phyloP scores from a whole-genome alignment of 805 yeast species.

The Yarrowia phangngaensis region DNA sequence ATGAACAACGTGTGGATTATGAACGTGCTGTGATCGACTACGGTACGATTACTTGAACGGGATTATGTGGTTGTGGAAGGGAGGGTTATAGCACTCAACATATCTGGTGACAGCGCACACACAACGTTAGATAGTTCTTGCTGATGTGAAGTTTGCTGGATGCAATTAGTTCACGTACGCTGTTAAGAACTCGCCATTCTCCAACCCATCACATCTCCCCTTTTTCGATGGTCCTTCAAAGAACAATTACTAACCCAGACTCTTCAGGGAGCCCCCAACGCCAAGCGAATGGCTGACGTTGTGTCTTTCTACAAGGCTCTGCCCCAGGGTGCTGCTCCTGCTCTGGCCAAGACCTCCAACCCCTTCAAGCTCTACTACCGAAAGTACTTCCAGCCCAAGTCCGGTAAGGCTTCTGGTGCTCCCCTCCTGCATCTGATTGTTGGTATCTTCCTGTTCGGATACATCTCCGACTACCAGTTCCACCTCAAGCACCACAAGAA shows the following conservation, averaged over 20 bases:
- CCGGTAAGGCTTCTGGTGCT: conserved; percentile 72
- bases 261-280: conserved; percentile 93
- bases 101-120: too few relatives aligned
- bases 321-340: conserved; percentile 89
- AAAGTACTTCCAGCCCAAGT: conserved; percentile 67
- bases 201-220: too few relatives aligned
- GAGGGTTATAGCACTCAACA: too few relatives aligned
- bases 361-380: conserved; percentile 64
- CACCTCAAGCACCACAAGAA: conserved; percentile 47
- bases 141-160: too few relatives aligned
- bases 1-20: too few relatives aligned
- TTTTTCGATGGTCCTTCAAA: too few relatives aligned
- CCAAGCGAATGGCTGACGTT: conserved; percentile 92
- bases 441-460: conserved; percentile 69
- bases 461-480: conserved; percentile 89
- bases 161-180: too few relatives aligned
- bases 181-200: too few relatives aligned
- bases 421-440: conserved; percentile 68
- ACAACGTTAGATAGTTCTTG: neutral
- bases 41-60: too few relatives aligned
- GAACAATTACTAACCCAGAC: conserved; percentile 51
- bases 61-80: too few relatives aligned
- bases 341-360: conserved; percentile 44
- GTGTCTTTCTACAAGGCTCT: conserved; percentile 92
- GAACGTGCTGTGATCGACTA: too few relatives aligned